These are phyloP conservation scores for Myxozyma udenii DNA, from an alignment of 805 yeast species.

Conservation along the genomic window DNA sequence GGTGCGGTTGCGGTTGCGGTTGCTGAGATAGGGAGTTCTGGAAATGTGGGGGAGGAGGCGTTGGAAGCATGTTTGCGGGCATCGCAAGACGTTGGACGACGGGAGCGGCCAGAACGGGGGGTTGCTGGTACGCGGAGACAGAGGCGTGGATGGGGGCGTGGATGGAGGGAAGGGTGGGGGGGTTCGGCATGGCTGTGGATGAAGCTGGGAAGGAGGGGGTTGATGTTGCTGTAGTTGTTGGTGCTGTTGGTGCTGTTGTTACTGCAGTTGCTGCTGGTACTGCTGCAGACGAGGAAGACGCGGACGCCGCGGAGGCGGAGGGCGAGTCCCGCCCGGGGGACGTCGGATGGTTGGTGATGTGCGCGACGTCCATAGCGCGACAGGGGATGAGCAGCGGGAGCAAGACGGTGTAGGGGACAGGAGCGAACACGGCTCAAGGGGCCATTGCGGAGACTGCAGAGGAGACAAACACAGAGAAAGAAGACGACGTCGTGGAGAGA, in stretches of 20 bases:
- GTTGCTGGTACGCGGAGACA: not conserved
- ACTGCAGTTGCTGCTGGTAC: not conserved
- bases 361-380: slow-evolving; percentile 14
- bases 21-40: not conserved
- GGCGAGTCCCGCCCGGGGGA: not conserved
- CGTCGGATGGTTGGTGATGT: slow-evolving; percentile 7
- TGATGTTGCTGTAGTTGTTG: not conserved
- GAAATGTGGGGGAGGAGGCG: no score
- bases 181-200: not conserved
- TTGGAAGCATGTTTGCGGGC: no score
- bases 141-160: slow-evolving; percentile 2
- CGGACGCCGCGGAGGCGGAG: not conserved
- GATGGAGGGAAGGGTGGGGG: not conserved
- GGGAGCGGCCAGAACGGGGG: slow-evolving; percentile 1
- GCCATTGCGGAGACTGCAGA: no score
- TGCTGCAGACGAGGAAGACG: not conserved
- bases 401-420: no score
- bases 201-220: not conserved
- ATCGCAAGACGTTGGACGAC: not conserved
- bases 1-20: not conserved
- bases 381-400: not conserved
- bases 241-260: not conserved
- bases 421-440: no score
- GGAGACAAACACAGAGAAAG: not conserved
- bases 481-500: not conserved